Evolutionary conservation across 441 rosid species (phyloP).

Genomic region (Eruca vesicaria): DNA sequence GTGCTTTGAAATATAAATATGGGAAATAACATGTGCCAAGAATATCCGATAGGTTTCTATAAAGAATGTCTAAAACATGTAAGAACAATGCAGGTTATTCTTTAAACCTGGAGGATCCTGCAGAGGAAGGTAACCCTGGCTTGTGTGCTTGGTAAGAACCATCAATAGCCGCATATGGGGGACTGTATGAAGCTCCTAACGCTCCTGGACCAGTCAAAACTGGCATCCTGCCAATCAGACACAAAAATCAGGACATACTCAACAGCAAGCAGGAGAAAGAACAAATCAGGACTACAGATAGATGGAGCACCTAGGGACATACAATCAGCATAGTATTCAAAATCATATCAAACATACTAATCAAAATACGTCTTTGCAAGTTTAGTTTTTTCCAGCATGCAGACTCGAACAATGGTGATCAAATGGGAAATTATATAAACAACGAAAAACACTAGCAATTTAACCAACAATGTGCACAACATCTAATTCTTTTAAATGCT

Average conservation of each 20-base stretch:
- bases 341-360: constrained; percentile 3
- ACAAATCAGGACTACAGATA: not conserved
- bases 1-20: constrained; percentile 9
- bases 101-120: constrained; percentile 56
- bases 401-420: not conserved
- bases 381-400: not conserved
- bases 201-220: constrained; percentile 87
- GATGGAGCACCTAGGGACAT: not conserved
- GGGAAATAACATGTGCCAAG: not conserved
- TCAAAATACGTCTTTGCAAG: not conserved
- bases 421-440: not conserved
- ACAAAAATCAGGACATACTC: not conserved
- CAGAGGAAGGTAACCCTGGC: constrained; percentile 55
- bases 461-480: not conserved
- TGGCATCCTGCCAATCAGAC: constrained; percentile 70
- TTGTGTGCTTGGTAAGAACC: constrained; percentile 64
- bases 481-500: constrained; percentile 3
- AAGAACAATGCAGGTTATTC: not conserved
- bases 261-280: constrained; percentile 2
- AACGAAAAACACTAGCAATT: not conserved
- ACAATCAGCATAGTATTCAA: not conserved
- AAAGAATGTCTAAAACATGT: not conserved
- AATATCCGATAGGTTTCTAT: not conserved
- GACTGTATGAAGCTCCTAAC: constrained; percentile 72
- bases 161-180: constrained; percentile 74